Conservation (phyloP, 1,139 yeast genomes). For the Geotrichum cucujoidarum region DNA sequence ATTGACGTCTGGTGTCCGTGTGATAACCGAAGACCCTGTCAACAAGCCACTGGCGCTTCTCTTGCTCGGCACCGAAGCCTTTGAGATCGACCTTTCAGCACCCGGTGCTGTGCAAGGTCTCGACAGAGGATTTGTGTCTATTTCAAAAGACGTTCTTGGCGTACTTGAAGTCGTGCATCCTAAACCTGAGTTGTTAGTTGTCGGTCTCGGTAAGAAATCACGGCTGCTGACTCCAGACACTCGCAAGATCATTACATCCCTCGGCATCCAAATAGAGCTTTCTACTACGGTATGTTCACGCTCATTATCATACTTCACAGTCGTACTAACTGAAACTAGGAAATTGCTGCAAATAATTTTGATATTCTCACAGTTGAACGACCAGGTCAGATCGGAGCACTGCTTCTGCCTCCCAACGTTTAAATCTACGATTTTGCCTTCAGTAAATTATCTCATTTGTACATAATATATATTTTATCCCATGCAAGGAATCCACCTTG, state of each 20-base stretch:
- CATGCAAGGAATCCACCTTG: background rate
- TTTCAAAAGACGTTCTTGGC: slow-evolving; percentile 41
- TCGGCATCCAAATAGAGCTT: slow-evolving; percentile 67
- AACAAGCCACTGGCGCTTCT: slow-evolving; percentile 50
- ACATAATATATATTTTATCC: background rate
- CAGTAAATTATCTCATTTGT: background rate
- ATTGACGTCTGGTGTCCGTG: slow-evolving; percentile 43
- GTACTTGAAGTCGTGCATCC: slow-evolving; percentile 60
- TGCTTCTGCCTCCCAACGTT: slow-evolving; percentile 65
- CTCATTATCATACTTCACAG: background rate
- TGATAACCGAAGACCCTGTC: slow-evolving; percentile 46
- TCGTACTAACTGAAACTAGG: slow-evolving; percentile 22
- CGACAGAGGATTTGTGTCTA: slow-evolving; percentile 37
- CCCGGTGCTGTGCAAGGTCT: slow-evolving; percentile 30
- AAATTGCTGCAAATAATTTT: slow-evolving; percentile 64
- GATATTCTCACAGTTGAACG: slow-evolving; percentile 77
- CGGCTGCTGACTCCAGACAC: slow-evolving; percentile 58
- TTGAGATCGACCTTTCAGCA: slow-evolving; percentile 48
- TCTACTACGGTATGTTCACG: slow-evolving; percentile 48
- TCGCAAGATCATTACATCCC: slow-evolving; percentile 44
- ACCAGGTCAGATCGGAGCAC: slow-evolving; percentile 64
- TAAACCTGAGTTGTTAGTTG: slow-evolving; percentile 67
- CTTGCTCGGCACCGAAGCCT: slow-evolving; percentile 59
- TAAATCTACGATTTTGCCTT: slow-evolving; percentile 27
- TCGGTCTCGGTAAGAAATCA: slow-evolving; percentile 64